Percentiles rank a stretch among this genome's conserved stretches.
phyloP scores from a whole-genome alignment of 1,284 basidiomycete genomes.

The Microbotryum violaceum region DNA sequence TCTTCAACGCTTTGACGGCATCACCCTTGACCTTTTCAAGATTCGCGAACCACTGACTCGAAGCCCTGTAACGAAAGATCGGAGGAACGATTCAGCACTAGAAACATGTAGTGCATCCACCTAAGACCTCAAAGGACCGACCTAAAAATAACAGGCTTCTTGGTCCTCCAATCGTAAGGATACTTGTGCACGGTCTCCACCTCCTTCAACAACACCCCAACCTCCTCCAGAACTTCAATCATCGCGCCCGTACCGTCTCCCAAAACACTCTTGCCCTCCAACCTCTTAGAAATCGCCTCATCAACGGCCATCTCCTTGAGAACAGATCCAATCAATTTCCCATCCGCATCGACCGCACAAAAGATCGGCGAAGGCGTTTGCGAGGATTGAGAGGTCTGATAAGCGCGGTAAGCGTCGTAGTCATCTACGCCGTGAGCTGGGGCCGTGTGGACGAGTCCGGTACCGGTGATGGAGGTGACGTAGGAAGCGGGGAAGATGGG shows the following conservation, averaged over 20 bases:
- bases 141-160: slow-evolving; percentile 84
- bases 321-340: slow-evolving; percentile 59
- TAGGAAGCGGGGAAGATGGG: slow-evolving; percentile 50
- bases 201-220: slow-evolving; percentile 56
- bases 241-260: slow-evolving; percentile 61
- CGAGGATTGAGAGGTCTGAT: slow-evolving; percentile 26
- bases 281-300: slow-evolving; percentile 41
- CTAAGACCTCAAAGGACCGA: slow-evolving; percentile 41
- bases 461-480: slow-evolving; percentile 83
- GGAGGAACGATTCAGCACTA: not conserved
- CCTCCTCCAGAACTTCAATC: slow-evolving; percentile 54
- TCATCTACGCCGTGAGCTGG: slow-evolving; percentile 94
- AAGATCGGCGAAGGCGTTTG: slow-evolving; percentile 45
- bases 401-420: slow-evolving; percentile 60
- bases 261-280: slow-evolving; percentile 68
- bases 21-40: slow-evolving; percentile 71
- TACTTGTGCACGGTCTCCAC: slow-evolving; percentile 77
- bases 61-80: slow-evolving; percentile 54
- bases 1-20: slow-evolving; percentile 62
- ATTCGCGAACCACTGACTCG: slow-evolving; percentile 97
- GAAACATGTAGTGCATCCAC: not conserved
- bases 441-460: slow-evolving; percentile 91
- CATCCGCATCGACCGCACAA: slow-evolving; percentile 77
- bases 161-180: slow-evolving; percentile 96
- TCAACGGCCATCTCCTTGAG: slow-evolving; percentile 43